Evolutionary conservation across 1,139 yeast genomes (phyloP).

Genomic region (Geotrichum armillariae): DNA sequence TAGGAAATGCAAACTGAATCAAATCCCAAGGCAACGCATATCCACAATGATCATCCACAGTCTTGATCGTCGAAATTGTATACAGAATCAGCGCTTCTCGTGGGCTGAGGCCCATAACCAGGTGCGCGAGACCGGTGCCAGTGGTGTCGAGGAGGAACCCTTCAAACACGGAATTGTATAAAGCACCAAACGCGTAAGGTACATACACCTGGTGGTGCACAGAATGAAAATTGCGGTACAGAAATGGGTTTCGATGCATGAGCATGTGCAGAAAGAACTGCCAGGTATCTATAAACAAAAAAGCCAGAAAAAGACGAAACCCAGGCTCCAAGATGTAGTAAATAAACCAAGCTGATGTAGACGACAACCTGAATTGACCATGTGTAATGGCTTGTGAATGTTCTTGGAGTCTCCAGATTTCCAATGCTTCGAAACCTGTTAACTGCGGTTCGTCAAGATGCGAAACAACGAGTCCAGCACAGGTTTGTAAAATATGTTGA

Average conservation of each 20-base stretch:
- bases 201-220: constrained; percentile 93
- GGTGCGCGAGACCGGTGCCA: constrained; percentile 84
- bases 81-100: constrained; percentile 74
- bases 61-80: constrained; percentile 89
- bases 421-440: constrained; percentile 71
- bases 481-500: constrained; percentile 81
- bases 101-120: constrained; percentile 62
- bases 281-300: constrained; percentile 86
- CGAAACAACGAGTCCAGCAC: constrained; percentile 59
- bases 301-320: constrained; percentile 59
- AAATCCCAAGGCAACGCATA: constrained; percentile 88
- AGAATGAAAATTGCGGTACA: constrained; percentile 84
- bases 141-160: constrained; percentile 89
- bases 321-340: constrained; percentile 46
- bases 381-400: constrained; percentile 8
- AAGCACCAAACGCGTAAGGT: constrained; percentile 95
- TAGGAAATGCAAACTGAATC: constrained; percentile 86
- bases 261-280: constrained; percentile 85
- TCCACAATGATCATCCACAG: constrained; percentile 98
- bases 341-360: constrained; percentile 48
- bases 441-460: constrained; percentile 60
- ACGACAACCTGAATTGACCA: constrained; percentile 8
- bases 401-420: constrained; percentile 54
- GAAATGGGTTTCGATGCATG: constrained; percentile 79
- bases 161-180: constrained; percentile 90